Evolutionary conservation across 768 basidiomycete genomes (phyloP).

Genomic region (Suillus sp.): DNA sequence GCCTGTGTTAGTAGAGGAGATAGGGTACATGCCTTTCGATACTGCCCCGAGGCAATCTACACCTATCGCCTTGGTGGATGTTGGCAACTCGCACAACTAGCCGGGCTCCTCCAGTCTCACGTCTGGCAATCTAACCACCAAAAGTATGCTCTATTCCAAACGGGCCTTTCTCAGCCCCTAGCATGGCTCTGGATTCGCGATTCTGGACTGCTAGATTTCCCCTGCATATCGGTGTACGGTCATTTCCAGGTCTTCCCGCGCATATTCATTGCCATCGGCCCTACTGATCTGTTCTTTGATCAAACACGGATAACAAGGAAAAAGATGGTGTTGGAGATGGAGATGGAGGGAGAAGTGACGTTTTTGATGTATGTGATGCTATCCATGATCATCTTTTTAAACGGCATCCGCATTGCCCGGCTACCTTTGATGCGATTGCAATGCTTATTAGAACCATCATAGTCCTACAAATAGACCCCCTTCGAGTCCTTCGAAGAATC

Average conservation of each 20-base stretch:
- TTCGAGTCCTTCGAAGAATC: too few species aligned
- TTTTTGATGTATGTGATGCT: slow-evolving; percentile 53
- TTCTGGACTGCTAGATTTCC: slow-evolving; percentile 56
- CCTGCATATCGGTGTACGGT: slow-evolving; percentile 48
- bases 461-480: neutral
- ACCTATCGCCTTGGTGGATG: slow-evolving; percentile 60
- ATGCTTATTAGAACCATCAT: slow-evolving; percentile 37
- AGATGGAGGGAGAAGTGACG: slow-evolving; percentile 36
- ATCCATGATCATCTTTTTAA: slow-evolving; percentile 55
- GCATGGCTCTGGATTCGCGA: slow-evolving; percentile 48
- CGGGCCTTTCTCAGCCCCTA: slow-evolving; percentile 48
- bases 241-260: slow-evolving; percentile 59
- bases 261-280: slow-evolving; percentile 61
- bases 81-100: slow-evolving; percentile 39
- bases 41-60: slow-evolving; percentile 54
- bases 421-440: slow-evolving; percentile 50
- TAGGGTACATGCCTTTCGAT: slow-evolving; percentile 58
- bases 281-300: slow-evolving; percentile 60
- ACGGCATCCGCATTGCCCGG: slow-evolving; percentile 54
- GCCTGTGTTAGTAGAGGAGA: slow-evolving; percentile 60
- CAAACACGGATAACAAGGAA: slow-evolving; percentile 46
- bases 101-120: slow-evolving; percentile 41
- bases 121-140: slow-evolving; percentile 20
- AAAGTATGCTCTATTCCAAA: slow-evolving; percentile 35
- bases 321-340: slow-evolving; percentile 43